Evolutionary conservation across 2,329 filamentous ascomycete genomes (phyloP), one percentile per base, ranked within the genome.

Genomic region (Thelonectria discophora): DNA sequence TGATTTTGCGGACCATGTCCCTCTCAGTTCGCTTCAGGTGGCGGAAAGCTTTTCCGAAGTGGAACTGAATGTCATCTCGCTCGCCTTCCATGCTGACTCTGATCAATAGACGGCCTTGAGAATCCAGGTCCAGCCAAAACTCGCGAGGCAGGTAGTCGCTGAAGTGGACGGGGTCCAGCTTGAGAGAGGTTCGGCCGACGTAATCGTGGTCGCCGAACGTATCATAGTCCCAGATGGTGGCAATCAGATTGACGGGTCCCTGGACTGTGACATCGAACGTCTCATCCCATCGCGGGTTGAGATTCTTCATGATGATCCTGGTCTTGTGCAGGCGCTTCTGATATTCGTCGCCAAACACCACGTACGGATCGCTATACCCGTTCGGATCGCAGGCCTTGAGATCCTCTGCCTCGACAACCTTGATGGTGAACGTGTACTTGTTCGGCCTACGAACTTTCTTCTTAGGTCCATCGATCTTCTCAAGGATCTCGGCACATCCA

Each of bases 41-140:
- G 48, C 95, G 87, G 81, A 99, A 99, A 24, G 95, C 92, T 78
- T 97, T 98, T 70, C 94, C 95, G 77, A 98, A 98, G 74, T 97
- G 94, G 77, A 99, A 99, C 72, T 97, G 92, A 60, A 99, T 99
- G 74, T 99, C 95, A 74, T 99, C 95, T 65, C 95, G 87, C 79
- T 99, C 95, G 53, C 95, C 95, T 79, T 99, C 95, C 95, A 99
- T 99, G 74, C 93, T 97, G 54, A 99, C 93, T 65, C 94, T 87
- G 54, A 99, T 86, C 59, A 99, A 79, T 32, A 99, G 79, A 52
- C 94, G 87, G 8, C 95, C 95, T 76, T 99, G 95, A 0, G 94
- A 97, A 75, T 99, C 95, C 48, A 99, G 86, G 74, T 98, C 94
- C 17, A 99, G 86, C 95, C 95, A 99, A 76, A 97, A 98, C 76